Evolutionary conservation across 2,329 filamentous ascomycete species (phyloP), one percentile per base, ranked within the genome.

Genomic region (Ophiostoma australiae): DNA sequence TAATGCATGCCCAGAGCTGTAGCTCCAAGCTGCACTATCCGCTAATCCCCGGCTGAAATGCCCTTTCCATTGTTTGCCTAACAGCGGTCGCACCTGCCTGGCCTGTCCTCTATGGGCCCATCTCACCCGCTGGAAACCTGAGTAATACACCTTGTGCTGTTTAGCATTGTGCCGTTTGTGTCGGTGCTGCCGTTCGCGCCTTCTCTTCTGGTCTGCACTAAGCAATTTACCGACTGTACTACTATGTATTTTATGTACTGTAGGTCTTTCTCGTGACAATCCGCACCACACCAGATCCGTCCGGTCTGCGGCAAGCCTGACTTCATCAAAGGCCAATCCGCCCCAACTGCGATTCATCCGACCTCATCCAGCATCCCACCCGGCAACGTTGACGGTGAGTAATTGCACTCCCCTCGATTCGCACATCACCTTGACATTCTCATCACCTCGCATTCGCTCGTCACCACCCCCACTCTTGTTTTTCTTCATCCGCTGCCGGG

Each of bases 271-370:
- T 65, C 61, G 61, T 65, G 61, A 65, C 61, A 66, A 33, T 63
- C 13, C 63, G 63, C 15, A 66, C 33, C 35, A 66, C 63, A 66
- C 63, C 63, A 66, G 35, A 39, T 39, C 63, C 63, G 63, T 35
- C 61, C 31, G 63, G 20, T 39, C 35, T 39, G 31, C 17, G 31
- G 31, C 17, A 35, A 65, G 20, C 52, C 52, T 13, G 58, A 63
- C 52, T 63, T 63, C 63, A 66, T 66, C 63, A 17, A 35, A 20
- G 33, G 35, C 33, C 35, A 39, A 66, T 23, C 20, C 63, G 20
- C 33, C 23, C 17, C 63, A n/a, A 37, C 35, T 20, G 63, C 33
- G 17, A 35, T 65, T n/a, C 17, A 39, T 39, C 31, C 35, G 31
- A 17, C 63, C 20, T 66, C 63, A 23, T 66, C 58, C 63, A 66